Evolutionary conservation across 805 yeast species (phyloP).

Genomic region (Metschnikowia dekortorum): DNA sequence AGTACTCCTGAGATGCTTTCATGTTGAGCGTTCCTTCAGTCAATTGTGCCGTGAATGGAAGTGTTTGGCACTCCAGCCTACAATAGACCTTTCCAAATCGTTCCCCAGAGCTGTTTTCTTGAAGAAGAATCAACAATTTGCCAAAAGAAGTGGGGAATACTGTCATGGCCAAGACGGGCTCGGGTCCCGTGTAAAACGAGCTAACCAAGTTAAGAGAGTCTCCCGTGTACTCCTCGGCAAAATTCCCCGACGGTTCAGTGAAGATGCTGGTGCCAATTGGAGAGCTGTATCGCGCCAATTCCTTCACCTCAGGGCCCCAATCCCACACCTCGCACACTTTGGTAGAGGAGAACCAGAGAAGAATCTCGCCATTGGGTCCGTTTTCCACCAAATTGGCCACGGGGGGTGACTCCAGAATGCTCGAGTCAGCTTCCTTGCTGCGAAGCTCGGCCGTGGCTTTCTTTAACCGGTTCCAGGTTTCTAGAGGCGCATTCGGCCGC

Average conservation of each 20-base stretch:
- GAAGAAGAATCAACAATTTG: constrained; percentile 3
- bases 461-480: constrained; percentile 40
- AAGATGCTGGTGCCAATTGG: background rate
- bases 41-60: background rate
- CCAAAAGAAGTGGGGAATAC: constrained; percentile 6
- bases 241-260: background rate
- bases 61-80: background rate
- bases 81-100: background rate
- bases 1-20: constrained; percentile 9
- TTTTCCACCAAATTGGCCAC: constrained; percentile 17
- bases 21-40: constrained; percentile 4
- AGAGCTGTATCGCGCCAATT: background rate
- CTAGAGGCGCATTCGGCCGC: constrained; percentile 36
- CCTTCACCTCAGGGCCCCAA: constrained; percentile 18
- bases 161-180: constrained; percentile 11
- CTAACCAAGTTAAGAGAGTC: constrained; percentile 10
- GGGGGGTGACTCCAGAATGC: background rate
- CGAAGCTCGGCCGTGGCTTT: constrained; percentile 19
- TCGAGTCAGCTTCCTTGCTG: background rate
- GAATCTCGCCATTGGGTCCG: constrained; percentile 32
- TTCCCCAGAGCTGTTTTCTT: background rate
- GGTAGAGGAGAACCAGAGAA: constrained; percentile 21
- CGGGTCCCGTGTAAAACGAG: constrained; percentile 1
- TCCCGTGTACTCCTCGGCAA: constrained; percentile 6
- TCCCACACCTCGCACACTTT: constrained; percentile 31